Evolutionary conservation across 2,329 filamentous ascomycete species (phyloP), one percentile per base, ranked within the genome.

Genomic region (Ceratocystis variospora): DNA sequence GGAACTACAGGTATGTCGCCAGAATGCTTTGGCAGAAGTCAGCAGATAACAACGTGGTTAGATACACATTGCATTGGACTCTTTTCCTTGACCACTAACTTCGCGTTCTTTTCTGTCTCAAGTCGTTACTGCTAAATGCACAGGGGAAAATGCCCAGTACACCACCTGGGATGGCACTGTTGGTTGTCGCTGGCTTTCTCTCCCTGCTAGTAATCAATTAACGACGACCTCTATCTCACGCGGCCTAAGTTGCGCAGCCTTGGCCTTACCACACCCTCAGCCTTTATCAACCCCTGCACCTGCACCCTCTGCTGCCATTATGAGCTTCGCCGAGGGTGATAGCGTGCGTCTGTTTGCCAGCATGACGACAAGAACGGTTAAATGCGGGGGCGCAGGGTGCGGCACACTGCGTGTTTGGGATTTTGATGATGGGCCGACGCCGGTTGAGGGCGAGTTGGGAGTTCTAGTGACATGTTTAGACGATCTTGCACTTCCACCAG

Each of bases 81-180:
- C 37, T 41, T 15, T 41, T 41, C 37, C 37, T 15, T 41, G 37
- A 41, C 12, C 10, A 62, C 57, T 46, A 61, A 48, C 25, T 28
- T 25, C 10, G n/a, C 12, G 10, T 5, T n/a, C 17, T 57, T 25
- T 33, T 17, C 28, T 2, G 6, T 31, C 1, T 22, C 44, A 41
- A 67, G 65, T 48, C 37, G 48, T 67, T 7, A 67, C 65, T 15
- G 65, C 65, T 7, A 57, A 25, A 31, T 67, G 65, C 53, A 61
- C 65, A 41, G 62, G 62, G 2, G 19, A 55, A 5, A 46, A n/a
- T n/a, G 61, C 61, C 28, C 50, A 67, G 25, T 67, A 67, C 53
- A 67, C 61, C 15, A 63, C 65, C 22, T 67, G 65, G 65, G 65
- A 67, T 41, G 62, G 62, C 10, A 67, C 65, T 17, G 46, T 63